Conservation (phyloP, 805 yeast species). For the Metschnikowia peoriensis region DNA sequence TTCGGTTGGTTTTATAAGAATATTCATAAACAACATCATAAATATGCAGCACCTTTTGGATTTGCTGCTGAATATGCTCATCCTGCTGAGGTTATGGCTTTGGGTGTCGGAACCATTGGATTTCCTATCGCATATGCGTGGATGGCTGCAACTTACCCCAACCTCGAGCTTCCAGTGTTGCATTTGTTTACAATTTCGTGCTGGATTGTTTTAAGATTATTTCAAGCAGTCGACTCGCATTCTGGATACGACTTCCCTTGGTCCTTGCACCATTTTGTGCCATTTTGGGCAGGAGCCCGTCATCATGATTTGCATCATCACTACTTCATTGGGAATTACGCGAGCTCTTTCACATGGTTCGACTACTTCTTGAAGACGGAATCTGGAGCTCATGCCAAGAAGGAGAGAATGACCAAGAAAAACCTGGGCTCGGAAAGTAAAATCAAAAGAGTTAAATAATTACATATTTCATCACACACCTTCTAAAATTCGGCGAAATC, state of each 20-base stretch:
- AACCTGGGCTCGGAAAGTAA: conserved; percentile 38
- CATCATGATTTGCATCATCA: conserved; percentile 64
- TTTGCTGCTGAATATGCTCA: conserved; percentile 62
- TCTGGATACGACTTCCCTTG: conserved; percentile 64
- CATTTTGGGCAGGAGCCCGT: conserved; percentile 66
- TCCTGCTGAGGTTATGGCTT: conserved; percentile 54
- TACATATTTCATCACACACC: background rate
- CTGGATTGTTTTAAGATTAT: conserved; percentile 53
- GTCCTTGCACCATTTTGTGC: conserved; percentile 55
- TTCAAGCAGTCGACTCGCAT: conserved; percentile 61
- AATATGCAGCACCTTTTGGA: conserved; percentile 63
- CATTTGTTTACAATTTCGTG: conserved; percentile 53
- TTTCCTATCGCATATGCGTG: conserved; percentile 56
- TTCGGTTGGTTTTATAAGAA: conserved; percentile 55
- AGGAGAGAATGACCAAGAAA: conserved; percentile 45
- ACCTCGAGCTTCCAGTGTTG: conserved; percentile 54
- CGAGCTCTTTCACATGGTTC: conserved; percentile 60
- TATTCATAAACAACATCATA: conserved; percentile 59
- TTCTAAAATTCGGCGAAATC: background rate
- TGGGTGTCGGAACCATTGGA: conserved; percentile 61
- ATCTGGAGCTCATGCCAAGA: conserved; percentile 54
- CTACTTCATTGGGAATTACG: conserved; percentile 57
- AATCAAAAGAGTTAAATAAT: conserved; percentile 21
- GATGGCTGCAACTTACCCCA: conserved; percentile 47
- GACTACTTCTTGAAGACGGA: conserved; percentile 52